These are phyloP conservation scores for Chlamydomonas schloesseri DNA, from an alignment of 139 green algal species.

Conservation along the genomic window DNA sequence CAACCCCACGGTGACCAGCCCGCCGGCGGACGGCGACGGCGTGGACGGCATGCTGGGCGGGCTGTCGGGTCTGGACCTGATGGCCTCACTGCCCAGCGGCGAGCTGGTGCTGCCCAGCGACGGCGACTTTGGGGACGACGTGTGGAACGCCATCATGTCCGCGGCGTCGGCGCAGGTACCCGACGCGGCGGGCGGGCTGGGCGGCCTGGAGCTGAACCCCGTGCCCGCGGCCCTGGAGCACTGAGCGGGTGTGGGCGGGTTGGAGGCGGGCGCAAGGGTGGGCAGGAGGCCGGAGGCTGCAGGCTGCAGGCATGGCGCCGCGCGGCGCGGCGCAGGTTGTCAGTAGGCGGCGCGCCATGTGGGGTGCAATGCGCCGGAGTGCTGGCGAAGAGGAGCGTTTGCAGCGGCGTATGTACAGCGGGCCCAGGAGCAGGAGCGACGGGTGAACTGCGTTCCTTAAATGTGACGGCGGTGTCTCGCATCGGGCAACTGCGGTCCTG, in stretches of 20 bases:
- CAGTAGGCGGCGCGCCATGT: no score
- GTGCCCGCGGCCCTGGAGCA: slow-evolving; percentile 11
- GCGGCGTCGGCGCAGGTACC: not conserved
- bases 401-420: no score
- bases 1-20: slow-evolving; percentile 28
- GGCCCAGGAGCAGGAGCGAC: no score
- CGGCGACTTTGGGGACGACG: slow-evolving; percentile 22
- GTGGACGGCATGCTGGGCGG: slow-evolving; percentile 12
- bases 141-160: slow-evolving; percentile 16
- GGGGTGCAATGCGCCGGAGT: no score
- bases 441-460: no score
- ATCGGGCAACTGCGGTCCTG: no score
- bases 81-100: slow-evolving; percentile 3
- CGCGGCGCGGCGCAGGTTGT: no score
- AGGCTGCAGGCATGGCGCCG: no score
- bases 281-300: no score
- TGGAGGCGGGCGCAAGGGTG: no score
- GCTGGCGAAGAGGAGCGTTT: no score
- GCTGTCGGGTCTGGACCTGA: not conserved
- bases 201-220: not conserved
- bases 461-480: no score
- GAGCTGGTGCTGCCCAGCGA: slow-evolving; percentile 29
- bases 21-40: not conserved
- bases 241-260: not conserved
- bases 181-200: not conserved